phyloP scores from a whole-genome alignment of 345 rosid species.

The Pugionium dolabratum region DNA sequence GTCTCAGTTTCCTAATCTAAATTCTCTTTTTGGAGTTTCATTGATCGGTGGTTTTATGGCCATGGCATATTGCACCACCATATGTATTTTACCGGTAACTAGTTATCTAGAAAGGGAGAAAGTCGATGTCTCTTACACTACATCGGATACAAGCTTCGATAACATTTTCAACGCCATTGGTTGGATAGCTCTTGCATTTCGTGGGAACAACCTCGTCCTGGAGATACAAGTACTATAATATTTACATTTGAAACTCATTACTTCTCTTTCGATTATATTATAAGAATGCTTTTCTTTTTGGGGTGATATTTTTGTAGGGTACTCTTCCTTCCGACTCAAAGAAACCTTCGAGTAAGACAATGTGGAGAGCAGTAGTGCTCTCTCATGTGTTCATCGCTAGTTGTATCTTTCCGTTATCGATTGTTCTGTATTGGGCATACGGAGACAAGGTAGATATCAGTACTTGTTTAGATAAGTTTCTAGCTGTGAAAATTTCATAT shows the following conservation, averaged over 20 bases:
- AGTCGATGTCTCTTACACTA: constrained; percentile 47
- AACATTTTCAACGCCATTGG: constrained; percentile 58
- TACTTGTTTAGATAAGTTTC: too few relatives aligned
- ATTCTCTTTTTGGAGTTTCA: constrained; percentile 65
- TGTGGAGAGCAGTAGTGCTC: constrained; percentile 70
- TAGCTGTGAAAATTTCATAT: too few relatives aligned
- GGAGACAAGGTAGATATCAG: constrained; percentile 45
- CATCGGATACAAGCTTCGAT: constrained; percentile 39
- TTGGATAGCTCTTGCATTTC: constrained; percentile 62
- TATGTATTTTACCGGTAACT: constrained; percentile 58
- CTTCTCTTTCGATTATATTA: constrained; percentile 13
- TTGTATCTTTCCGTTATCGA: constrained; percentile 60
- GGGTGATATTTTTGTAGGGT: constrained; percentile 43
- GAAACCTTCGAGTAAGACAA: constrained; percentile 60
- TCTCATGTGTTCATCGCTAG: constrained; percentile 53
- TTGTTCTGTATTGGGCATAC: constrained; percentile 74
- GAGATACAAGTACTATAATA: constrained; percentile 57
- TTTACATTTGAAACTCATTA: too few relatives aligned
- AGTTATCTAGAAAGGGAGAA: constrained; percentile 35
- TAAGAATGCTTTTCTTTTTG: background rate
- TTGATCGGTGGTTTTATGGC: constrained; percentile 57
- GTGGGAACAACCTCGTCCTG: constrained; percentile 73
- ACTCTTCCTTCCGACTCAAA: constrained; percentile 80
- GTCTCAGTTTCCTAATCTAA: constrained; percentile 67
- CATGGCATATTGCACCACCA: constrained; percentile 53